Evolutionary conservation across 2,329 filamentous ascomycete species (phyloP), one percentile per base, ranked within the genome.

Genomic region (Lojkania enalia): DNA sequence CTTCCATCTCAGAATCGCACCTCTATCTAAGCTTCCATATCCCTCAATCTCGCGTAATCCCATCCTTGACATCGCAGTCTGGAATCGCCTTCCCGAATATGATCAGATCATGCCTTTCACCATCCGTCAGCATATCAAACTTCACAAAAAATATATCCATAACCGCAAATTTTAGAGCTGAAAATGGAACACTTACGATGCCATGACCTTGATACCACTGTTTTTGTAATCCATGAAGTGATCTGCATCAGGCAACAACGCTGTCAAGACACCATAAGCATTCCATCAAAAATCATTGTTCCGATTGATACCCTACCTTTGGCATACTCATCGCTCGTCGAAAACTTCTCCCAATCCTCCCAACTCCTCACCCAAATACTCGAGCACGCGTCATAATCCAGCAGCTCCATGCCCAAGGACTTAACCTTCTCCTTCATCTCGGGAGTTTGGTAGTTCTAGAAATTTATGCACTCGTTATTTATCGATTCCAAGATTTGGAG

Each of bases 201-300:
- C 63, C 49, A 66, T 61, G 11, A 59, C 55, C 25, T 59, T 53
- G 20, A 61, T 58, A 1, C 55, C 57, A 27, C 37, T 48, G 1
- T 29, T 35, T 27, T 52, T 54, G 37, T 48, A 42, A 33, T 57
- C 57, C 63, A 66, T 64, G 42, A 66, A 66, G 35, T 59, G 48
- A 19, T 50, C 49, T 18, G 56, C 60, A 48, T 63, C 59, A 5
- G 56, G 54, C 42, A 54, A 44, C 9, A 61, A 27, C 1, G 55
- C 54, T 55, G 27, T 13, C 33, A 20, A 20, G 5, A 5, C 9
- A 20, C 6, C 9, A 6, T 5, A 36, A 20, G 5, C 33, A 21
- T 5, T 36, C 5, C n/a, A n/a, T 21, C 14, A 9, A 36, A 11
- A 20, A 36, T 11, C 16, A 20, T 9, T 21, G 5, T 12, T 5